Evolutionary conservation across 2,329 filamentous ascomycete genomes (phyloP).

Genomic region (Claviceps sp.): DNA sequence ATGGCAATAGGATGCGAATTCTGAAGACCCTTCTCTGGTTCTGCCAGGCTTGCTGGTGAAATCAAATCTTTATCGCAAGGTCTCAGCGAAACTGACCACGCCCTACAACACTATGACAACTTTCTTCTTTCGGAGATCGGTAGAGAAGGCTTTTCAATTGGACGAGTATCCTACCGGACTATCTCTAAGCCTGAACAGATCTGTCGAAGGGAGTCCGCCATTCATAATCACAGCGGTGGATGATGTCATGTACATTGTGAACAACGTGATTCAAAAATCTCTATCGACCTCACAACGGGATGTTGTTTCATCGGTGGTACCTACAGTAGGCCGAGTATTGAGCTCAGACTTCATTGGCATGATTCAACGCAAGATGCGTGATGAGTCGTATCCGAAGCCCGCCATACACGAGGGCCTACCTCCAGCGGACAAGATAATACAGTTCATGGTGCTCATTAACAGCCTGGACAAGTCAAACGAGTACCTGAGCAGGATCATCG

Average conservation of each 20-base stretch:
- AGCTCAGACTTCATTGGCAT: slow-evolving; percentile 88
- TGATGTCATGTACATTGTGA: slow-evolving; percentile 98
- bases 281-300: slow-evolving; percentile 73
- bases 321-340: slow-evolving; percentile 66
- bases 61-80: slow-evolving; percentile 69
- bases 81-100: slow-evolving; percentile 56
- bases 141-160: slow-evolving; percentile 94
- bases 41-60: slow-evolving; percentile 64
- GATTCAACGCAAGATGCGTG: slow-evolving; percentile 94
- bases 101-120: slow-evolving; percentile 89
- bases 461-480: slow-evolving; percentile 87
- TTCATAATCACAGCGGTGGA: slow-evolving; percentile 93
- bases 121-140: slow-evolving; percentile 91
- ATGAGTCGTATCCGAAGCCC: slow-evolving; percentile 81
- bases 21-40: slow-evolving; percentile 42
- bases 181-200: slow-evolving; percentile 58
- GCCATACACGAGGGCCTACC: slow-evolving; percentile 67
- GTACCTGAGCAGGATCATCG: slow-evolving; percentile 78
- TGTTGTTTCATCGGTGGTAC: slow-evolving; percentile 64
- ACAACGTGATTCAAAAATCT: slow-evolving; percentile 75
- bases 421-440: slow-evolving; percentile 75
- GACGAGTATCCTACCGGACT: slow-evolving; percentile 77
- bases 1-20: slow-evolving; percentile 31
- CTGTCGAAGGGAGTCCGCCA: slow-evolving; percentile 65
- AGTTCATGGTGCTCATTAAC: slow-evolving; percentile 89